Percentiles rank a stretch among this genome's conserved stretches.
phyloP scores from a whole-genome alignment of 345 rosid genomes.

The Camelina sativa region DNA sequence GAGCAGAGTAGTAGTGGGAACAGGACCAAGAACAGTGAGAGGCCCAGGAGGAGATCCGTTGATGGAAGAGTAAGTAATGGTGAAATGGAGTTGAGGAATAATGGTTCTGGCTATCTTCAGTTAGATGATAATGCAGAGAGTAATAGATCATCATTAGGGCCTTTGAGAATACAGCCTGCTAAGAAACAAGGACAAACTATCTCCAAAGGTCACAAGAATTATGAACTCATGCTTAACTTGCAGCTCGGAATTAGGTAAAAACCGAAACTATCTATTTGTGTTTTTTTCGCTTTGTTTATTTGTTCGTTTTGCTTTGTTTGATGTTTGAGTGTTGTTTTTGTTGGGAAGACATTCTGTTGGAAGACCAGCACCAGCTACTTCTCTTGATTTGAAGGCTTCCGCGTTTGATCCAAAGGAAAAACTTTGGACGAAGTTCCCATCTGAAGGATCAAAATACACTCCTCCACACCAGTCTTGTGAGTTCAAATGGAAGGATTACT shows the following conservation, averaged over 20 bases:
- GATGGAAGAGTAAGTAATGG: constrained; percentile 70
- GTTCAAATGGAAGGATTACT: constrained; percentile 97
- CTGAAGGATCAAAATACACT: constrained; percentile 92
- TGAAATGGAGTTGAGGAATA: constrained; percentile 52
- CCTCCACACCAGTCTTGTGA: constrained; percentile 95
- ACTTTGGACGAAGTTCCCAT: constrained; percentile 95
- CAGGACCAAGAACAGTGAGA: constrained; percentile 45
- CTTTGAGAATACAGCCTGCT: constrained; percentile 57
- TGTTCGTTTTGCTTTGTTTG: constrained; percentile 12
- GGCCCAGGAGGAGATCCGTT: constrained; percentile 63
- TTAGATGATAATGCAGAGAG: constrained; percentile 50
- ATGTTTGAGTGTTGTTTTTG: constrained; percentile 14
- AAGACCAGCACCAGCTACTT: constrained; percentile 84
- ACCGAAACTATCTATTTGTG: not conserved
- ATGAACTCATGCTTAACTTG: constrained; percentile 97
- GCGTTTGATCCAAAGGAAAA: constrained; percentile 95
- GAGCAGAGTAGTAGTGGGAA: constrained; percentile 48
- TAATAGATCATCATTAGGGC: constrained; percentile 38
- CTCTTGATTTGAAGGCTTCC: constrained; percentile 85
- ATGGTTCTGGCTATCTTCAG: constrained; percentile 51
- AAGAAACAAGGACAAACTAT: constrained; percentile 88
- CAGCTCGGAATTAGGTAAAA: constrained; percentile 93
- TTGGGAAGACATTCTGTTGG: constrained; percentile 82
- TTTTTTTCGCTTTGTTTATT: not conserved
- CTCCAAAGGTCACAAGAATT: constrained; percentile 92